Base-by-base conservation (phyloP, 768 basidiomycete species). In the Termitomyces sp. region DNA sequence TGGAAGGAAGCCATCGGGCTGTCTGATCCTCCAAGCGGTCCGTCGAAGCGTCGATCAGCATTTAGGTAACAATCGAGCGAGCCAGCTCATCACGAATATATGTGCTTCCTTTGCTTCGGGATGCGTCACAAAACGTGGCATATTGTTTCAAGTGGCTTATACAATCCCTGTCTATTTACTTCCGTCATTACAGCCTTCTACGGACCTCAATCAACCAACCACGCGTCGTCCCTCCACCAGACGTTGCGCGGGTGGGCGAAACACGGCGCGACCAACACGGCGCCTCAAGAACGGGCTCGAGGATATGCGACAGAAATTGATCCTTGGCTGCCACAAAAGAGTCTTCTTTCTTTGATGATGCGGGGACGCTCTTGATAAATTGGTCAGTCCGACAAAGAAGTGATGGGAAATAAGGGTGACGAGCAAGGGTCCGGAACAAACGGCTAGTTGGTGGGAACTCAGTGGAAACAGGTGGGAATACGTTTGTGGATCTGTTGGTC, bases 21-120 rank as follows among this genome's bases (percentile, higher is more conserved):
- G 35, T 42, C 48, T 60, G 63, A 61, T 64, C 63, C 63, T 63
- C 36, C 38, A 61, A 63, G 48, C 60, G 63, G 63, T 51, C 63
- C 60, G 60, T 64, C 46, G 56, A 58, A 58, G 57, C 53, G 63
- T 58, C 63, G 63, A 64, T 64, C 59, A 53, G 42, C 59, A 56
- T 57, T 49, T 56, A 42, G 9, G 56, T 44, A 35, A 55, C 45
- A 51, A 24, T 57, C 6, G 24, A 33, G 53, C 38, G 63, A 64
- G 42, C 63, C 48, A 49, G 60, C 40, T 59, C 63, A 64, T 64
- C 38, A 54, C 22, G 22, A 53, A 53, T 24, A 38, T 20, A n/a
- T 4, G 11, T 22, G 11, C 20, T 46, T 46, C 35, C 15, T 53
- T 52, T 52, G 5, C 54, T 44, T 52, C 50, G 35, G 16, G 40